A percentile compares a stretch with the other conserved stretches of the same genome.
phyloP scores from a whole-genome alignment of 208 protist genomes.

The Willaertia magna region DNA sequence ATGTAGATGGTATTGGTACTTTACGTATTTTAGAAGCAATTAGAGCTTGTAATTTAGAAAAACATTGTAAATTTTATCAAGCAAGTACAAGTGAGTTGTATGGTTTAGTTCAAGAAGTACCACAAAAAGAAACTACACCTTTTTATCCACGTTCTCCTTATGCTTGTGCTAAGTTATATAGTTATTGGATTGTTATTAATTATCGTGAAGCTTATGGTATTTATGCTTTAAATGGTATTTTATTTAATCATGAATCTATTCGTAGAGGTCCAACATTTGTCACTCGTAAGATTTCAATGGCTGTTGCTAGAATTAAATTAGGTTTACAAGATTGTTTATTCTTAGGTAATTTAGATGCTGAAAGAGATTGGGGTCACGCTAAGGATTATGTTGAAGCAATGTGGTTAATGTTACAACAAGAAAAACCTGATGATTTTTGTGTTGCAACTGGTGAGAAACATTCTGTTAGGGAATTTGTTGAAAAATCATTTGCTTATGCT shows the following conservation, averaged over 20 bases:
- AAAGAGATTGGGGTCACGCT: constrained; percentile 84
- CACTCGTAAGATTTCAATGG: constrained; percentile 82
- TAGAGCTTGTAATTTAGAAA: constrained; percentile 44
- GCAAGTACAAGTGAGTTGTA: constrained; percentile 69
- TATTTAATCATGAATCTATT: constrained; percentile 91
- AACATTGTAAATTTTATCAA: constrained; percentile 35
- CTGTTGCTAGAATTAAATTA: constrained; percentile 67
- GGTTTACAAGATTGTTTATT: constrained; percentile 52
- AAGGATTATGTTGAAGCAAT: constrained; percentile 79
- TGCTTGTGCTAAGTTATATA: constrained; percentile 82
- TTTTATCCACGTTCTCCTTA: constrained; percentile 89
- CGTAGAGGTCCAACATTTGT: constrained; percentile 80
- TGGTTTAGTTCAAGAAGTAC: constrained; percentile 70
- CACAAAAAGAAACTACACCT: constrained; percentile 79
- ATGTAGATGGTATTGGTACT: constrained; percentile 72
- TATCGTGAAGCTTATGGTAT: constrained; percentile 84
- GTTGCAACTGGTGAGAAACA: constrained; percentile 75
- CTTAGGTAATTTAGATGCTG: constrained; percentile 76
- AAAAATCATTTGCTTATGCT: constrained; percentile 49
- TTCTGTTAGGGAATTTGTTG: constrained; percentile 67
- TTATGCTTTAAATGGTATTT: constrained; percentile 79
- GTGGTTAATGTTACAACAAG: constrained; percentile 85
- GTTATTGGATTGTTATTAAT: constrained; percentile 82
- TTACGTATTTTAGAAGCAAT: constrained; percentile 80
- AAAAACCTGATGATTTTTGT: constrained; percentile 70